phyloP scores from a whole-genome alignment of 805 yeast species.

The Ogataea glucozyma region DNA sequence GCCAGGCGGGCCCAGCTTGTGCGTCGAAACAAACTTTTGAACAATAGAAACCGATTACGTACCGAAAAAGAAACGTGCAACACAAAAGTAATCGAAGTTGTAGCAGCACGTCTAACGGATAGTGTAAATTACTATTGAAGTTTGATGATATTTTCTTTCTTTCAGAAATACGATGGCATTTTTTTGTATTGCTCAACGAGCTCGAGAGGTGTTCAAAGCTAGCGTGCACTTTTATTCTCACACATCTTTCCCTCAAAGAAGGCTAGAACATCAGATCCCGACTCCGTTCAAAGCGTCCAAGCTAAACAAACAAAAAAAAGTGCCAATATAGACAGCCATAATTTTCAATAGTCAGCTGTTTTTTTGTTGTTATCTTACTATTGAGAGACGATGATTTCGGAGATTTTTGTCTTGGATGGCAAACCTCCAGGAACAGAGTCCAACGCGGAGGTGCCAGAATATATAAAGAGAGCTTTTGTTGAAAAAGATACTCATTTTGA shows the following conservation, averaged over 20 bases:
- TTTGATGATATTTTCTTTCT: background rate
- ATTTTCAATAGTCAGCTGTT: too few species aligned
- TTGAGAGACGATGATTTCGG: constrained; percentile 14
- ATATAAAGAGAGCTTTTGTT: constrained; percentile 12
- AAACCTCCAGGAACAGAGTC: constrained; percentile 2
- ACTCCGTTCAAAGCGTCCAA: too few species aligned
- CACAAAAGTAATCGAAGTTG: constrained; percentile 5
- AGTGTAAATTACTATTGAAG: background rate
- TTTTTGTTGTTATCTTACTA: too few species aligned
- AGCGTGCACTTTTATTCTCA: too few species aligned
- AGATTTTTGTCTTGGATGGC: constrained; percentile 14
- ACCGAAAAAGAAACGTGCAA: constrained; percentile 4
- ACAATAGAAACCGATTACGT: constrained; percentile 9
- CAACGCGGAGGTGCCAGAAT: constrained; percentile 10
- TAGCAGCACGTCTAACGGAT: constrained; percentile 9
- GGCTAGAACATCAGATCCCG: too few species aligned
- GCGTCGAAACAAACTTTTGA: constrained; percentile 3
- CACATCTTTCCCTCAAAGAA: too few species aligned
- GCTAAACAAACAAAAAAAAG: background rate
- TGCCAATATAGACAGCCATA: too few species aligned
- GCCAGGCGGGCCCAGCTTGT: too few species aligned
- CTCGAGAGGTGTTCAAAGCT: too few species aligned
- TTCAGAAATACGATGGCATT: background rate
- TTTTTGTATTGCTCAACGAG: background rate
- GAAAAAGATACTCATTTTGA: constrained; percentile 9